A percentile compares a stretch with the other conserved stretches of the same genome.
These are phyloP conservation scores for Beauveria pseudobassiana DNA, from an alignment of 2,329 filamentous ascomycete genomes.

Conservation along the genomic window DNA sequence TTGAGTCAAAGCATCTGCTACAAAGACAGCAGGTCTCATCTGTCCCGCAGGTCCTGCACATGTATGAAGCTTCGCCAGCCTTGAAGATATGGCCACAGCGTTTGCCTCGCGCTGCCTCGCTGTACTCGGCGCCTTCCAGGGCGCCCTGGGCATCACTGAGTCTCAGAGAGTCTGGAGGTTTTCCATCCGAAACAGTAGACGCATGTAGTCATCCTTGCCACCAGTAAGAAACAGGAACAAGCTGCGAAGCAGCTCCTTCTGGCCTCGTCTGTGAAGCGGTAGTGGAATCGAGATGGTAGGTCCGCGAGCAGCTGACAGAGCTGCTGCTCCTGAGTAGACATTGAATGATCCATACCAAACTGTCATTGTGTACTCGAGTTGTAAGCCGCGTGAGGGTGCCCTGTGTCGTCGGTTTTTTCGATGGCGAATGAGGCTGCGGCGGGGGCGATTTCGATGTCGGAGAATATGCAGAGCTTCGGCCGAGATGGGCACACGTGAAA, in stretches of 20 bases:
- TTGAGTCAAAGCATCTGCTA: constrained; percentile 88
- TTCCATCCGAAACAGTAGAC: constrained; percentile 72
- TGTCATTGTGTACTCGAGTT: constrained; percentile 5
- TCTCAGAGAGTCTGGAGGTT: constrained; percentile 60
- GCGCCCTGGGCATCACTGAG: constrained; percentile 83
- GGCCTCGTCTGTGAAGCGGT: constrained; percentile 68
- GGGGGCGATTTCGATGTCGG: neutral
- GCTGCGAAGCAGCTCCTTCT: constrained; percentile 62
- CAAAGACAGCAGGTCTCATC: constrained; percentile 96
- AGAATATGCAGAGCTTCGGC: neutral
- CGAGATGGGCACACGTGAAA: neutral
- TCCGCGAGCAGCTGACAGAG: constrained; percentile 77
- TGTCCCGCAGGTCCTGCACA: constrained; percentile 86
- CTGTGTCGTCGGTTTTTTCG: neutral
- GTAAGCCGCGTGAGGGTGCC: neutral
- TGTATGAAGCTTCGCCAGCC: constrained; percentile 84
- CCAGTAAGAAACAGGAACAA: constrained; percentile 85
- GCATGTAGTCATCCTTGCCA: constrained; percentile 65
- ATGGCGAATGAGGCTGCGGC: neutral
- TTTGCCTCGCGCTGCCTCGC: constrained; percentile 81
- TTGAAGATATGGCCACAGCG: constrained; percentile 98
- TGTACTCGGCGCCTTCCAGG: constrained; percentile 92
- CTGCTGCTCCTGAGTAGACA: constrained; percentile 67
- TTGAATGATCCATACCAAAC: constrained; percentile 40
- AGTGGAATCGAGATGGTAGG: constrained; percentile 64